Percentiles rank a stretch among this genome's conserved stretches.
Evolutionary conservation across 495 filamentous ascomycete species (phyloP).

Genomic region (Peziza echinospora): DNA sequence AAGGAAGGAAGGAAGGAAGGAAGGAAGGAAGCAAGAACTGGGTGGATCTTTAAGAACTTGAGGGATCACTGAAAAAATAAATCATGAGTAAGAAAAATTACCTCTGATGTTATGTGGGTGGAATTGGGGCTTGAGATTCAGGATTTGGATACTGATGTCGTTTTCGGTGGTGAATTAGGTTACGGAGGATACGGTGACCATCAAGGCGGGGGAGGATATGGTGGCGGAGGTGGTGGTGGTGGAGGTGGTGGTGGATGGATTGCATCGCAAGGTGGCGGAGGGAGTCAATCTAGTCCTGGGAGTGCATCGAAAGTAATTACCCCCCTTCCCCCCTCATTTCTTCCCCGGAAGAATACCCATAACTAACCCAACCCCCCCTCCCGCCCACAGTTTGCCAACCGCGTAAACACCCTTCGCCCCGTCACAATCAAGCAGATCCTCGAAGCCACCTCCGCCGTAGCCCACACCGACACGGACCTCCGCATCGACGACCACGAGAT

Average conservation of each 20-base stretch:
- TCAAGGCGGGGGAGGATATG: neutral
- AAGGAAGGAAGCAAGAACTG: no score
- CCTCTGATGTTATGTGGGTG: no score
- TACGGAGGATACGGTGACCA: slow-evolving; percentile 10
- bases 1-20: no score
- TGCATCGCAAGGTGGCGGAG: slow-evolving; percentile 36
- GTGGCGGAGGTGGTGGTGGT: neutral
- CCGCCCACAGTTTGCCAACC: slow-evolving; percentile 31
- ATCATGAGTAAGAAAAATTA: no score
- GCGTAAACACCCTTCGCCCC: slow-evolving; percentile 57
- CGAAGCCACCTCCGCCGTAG: slow-evolving; percentile 39
- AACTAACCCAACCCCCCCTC: slow-evolving; percentile 21
- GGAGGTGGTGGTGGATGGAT: slow-evolving; percentile 26
- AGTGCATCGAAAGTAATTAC: slow-evolving; percentile 22
- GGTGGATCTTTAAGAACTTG: no score
- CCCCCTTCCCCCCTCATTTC: neutral
- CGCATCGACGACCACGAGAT: slow-evolving; percentile 54
- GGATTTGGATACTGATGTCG: no score
- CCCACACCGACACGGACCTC: slow-evolving; percentile 52
- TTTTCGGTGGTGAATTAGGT: no score
- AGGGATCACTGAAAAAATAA: no score
- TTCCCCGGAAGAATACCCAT: slow-evolving; percentile 2
- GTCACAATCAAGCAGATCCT: slow-evolving; percentile 87
- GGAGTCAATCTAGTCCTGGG: slow-evolving; percentile 28
- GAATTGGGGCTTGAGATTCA: no score